Evolutionary conservation across 805 yeast genomes (phyloP), one percentile per base, ranked within the genome.

Genomic region (Blastobotrys parvus): DNA sequence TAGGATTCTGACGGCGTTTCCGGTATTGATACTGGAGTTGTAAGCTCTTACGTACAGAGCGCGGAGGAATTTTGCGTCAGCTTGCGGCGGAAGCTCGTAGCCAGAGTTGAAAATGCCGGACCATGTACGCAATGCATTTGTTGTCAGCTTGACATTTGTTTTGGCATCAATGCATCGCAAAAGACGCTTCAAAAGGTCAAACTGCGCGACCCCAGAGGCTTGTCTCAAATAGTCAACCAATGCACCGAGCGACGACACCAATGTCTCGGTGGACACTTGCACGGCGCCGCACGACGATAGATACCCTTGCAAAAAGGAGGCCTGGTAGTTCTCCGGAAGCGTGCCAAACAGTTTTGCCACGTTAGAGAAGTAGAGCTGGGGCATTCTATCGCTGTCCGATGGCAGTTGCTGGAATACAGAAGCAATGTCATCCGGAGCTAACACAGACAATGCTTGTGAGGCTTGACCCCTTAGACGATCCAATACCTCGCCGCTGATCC

Each of bases 401-500:
- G 23, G n/a, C 36, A 11, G 21, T 23, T 22, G 5, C 17, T 19
- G 40, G 30, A 2, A 33, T 31, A 19, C 17, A 5, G 36, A 17
- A 31, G 32, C 36, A 43, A 18, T 35, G 38, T 8, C 15, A 17
- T 53, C 49, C 29, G 29, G 29, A 25, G 29, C 29, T 3, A 69
- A 29, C 6, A 35, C 42, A 13, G 58, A 35, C 3, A 78, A 49
- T n/a, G 77, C 48, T 4, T 38, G 27, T 5, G 72, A 54, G 0
- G 88, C 64, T 6, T 55, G 55, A 0, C 52, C 19, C 39, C 87
- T 62, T 3, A 82, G 56, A 41, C 65, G 72, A 45, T 75, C 82
- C 44, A 81, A 74, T 2, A 77, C 68, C 55, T 86, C 95, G 1
- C 79, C 77, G 0, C 80, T 58, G 18, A 86, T 58, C 32, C 90